Conservation (phyloP, 2,329 filamentous ascomycete genomes). For the Exophiala dermatitidis region DNA sequence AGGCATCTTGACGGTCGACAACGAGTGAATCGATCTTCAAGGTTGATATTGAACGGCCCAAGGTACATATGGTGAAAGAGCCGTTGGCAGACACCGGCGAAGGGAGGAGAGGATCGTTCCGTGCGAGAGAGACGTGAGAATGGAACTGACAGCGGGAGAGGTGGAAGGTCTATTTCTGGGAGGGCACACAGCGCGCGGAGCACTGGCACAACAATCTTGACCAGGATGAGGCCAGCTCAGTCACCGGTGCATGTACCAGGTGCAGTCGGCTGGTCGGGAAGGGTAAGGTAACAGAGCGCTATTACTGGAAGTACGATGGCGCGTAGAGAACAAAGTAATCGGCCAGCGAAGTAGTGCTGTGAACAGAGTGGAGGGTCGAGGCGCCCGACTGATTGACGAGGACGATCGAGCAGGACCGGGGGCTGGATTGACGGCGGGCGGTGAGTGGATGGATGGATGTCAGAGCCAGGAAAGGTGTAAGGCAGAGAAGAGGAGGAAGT, state of each 20-base stretch:
- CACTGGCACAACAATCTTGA: conserved; percentile 18
- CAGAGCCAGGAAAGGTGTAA: conserved; percentile 2
- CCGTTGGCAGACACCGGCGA: conserved; percentile 18
- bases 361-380: conserved; percentile 17
- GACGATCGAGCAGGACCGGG: conserved; percentile 8
- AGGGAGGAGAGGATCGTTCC: conserved; percentile 19
- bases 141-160: conserved; percentile 10
- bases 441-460: conserved; percentile 10
- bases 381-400: conserved; percentile 9
- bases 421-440: conserved; percentile 1
- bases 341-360: conserved; percentile 11
- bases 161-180: conserved; percentile 25
- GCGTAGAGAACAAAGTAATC: conserved; percentile 19
- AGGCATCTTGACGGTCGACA: conserved; percentile 27
- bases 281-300: conserved; percentile 7
- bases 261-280: conserved; percentile 15
- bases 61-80: conserved; percentile 7
- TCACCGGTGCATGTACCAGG: conserved; percentile 16
- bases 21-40: conserved; percentile 25
- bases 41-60: conserved; percentile 8
- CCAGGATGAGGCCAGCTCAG: conserved; percentile 26
- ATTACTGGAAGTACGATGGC: conserved; percentile 20
- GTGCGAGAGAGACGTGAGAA: conserved; percentile 14
- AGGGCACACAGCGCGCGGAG: conserved; percentile 10
- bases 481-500: conserved; percentile 3